Evolutionary conservation across 768 basidiomycete genomes (phyloP), one percentile per base, ranked within the genome.

Genomic region (Calvatia gigantea): DNA sequence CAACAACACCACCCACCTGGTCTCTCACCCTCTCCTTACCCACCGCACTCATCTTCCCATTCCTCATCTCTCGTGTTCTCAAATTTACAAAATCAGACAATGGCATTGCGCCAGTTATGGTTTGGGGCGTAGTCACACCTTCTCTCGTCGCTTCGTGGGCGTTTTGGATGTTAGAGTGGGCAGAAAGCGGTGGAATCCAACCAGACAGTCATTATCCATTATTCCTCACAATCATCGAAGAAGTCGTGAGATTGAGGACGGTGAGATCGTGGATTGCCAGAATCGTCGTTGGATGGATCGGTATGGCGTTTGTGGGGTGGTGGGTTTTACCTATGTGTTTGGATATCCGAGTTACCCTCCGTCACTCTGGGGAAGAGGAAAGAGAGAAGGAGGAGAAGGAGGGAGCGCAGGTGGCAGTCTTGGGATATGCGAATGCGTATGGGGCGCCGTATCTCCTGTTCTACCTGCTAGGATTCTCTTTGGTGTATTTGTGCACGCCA

Each of bases 391-490:
- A n/a, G n/a, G n/a, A n/a, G n/a, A 64, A 21, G 69, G 65, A 56
- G 60, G 74, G 60, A 61, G 71, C 66, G 14, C 77, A 83, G 57
- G 61, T 67, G 25, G 59, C 64, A 17, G 80, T 98, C 1, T 69
- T 93, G 1, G 95, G 95, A 0, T 96, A 86, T 64, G 90, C 91
- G 0, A 97, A 98, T 66, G 85, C 91, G 0, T 95, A 85, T 63
- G 96, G 94, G 14, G 85, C 94, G 12, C 84, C 91, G 1, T 97
- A 94, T 68, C 73, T 94, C 53, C 72, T 96, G 35, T 91, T 97
- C 65, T 88, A 89, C 82, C 75, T 80, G 6, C 77, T 89, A 19
- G 70, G 78, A 45, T 79, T 96, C 38, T 75, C 75, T 2, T 51
- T 87, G 11, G 73, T 89, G 9, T 91, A 84, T 68, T 69, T 82